These are phyloP conservation scores for Medicago lupulina DNA, from an alignment of 306 rosid species.

Conservation along the genomic window DNA sequence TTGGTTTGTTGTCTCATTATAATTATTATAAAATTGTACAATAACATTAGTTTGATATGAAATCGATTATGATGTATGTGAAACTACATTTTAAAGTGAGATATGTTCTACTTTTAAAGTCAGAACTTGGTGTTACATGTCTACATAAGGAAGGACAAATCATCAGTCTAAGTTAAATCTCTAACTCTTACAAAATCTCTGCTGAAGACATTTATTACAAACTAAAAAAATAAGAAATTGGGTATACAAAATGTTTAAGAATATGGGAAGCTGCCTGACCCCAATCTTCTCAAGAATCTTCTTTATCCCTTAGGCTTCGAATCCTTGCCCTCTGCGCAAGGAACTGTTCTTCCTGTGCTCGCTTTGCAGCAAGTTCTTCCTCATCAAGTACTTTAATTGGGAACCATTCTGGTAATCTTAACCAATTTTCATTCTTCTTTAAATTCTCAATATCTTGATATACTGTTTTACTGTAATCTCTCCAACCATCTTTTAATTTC, in stretches of 20 bases:
- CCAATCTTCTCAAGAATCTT: constrained; percentile 57
- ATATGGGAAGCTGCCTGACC: constrained; percentile 1
- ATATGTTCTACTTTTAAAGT: too few relatives aligned
- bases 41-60: too few relatives aligned
- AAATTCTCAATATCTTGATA: constrained; percentile 40
- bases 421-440: constrained; percentile 58
- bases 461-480: constrained; percentile 55
- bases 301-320: constrained; percentile 64
- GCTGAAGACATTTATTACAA: constrained; percentile 41
- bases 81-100: too few relatives aligned
- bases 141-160: neutral
- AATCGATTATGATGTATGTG: too few relatives aligned
- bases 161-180: constrained; percentile 24
- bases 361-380: constrained; percentile 79
- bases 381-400: constrained; percentile 84
- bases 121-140: neutral
- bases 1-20: too few relatives aligned
- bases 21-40: too few relatives aligned
- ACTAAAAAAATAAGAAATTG: constrained; percentile 9
- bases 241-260: constrained; percentile 29
- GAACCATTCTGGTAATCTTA: constrained; percentile 87
- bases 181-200: constrained; percentile 43
- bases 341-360: constrained; percentile 70
- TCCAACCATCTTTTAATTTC: constrained; percentile 51
- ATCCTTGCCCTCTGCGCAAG: constrained; percentile 65